Evolutionary conservation across 139 green algal genomes (phyloP).

Genomic region (Volvox africanus): DNA sequence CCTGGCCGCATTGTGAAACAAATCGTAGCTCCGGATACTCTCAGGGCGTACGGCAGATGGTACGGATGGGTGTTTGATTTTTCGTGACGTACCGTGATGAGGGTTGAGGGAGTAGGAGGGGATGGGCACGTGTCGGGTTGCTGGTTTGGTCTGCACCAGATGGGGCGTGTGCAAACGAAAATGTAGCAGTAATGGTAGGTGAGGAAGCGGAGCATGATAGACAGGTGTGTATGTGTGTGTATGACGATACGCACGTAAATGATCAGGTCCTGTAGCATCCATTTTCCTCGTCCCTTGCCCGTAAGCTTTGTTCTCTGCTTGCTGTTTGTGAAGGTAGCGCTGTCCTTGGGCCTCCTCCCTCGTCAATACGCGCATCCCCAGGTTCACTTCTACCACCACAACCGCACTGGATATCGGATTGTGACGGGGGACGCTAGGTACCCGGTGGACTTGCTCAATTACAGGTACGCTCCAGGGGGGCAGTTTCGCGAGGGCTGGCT

Average conservation of each 20-base stretch:
- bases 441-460: slow-evolving; percentile 7
- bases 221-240: no score
- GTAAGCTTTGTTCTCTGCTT: no score
- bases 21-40: slow-evolving; percentile 18
- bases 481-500: background rate
- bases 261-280: no score
- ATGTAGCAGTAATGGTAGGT: no score
- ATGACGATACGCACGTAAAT: no score
- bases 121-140: background rate
- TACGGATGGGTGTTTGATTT: background rate
- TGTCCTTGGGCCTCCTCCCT: background rate
- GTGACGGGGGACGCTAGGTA: background rate
- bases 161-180: background rate
- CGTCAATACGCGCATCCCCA: background rate
- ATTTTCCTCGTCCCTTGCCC: no score
- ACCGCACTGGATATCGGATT: slow-evolving; percentile 31
- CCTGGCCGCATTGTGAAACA: slow-evolving; percentile 41
- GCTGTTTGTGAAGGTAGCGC: no score
- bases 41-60: slow-evolving; percentile 33
- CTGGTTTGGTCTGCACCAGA: background rate
- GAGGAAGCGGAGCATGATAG: no score
- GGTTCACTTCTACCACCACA: slow-evolving; percentile 38
- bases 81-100: background rate
- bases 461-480: background rate
- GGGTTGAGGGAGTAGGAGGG: no score